Evolutionary conservation across 805 yeast species (phyloP).

Genomic region (Grigorovia humatica): DNA sequence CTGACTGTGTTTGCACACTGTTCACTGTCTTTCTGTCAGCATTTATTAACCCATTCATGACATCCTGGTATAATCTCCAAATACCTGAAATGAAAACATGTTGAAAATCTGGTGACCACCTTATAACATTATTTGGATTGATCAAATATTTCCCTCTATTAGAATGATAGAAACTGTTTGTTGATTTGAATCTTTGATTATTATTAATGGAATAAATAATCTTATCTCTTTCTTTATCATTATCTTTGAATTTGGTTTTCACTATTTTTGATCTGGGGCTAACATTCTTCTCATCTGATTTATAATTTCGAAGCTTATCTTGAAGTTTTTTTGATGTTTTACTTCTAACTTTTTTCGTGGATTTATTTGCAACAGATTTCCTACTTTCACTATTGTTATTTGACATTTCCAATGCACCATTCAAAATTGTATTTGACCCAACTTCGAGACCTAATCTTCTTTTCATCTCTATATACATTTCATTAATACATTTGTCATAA

Average conservation of each 20-base stretch:
- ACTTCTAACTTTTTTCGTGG: background rate
- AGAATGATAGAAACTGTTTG: conserved; percentile 1
- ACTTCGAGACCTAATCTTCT: background rate
- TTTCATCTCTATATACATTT: background rate
- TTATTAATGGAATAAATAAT: conserved; percentile 12
- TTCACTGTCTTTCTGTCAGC: conserved; percentile 1
- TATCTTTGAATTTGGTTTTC: background rate
- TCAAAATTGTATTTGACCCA: background rate
- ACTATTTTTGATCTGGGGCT: background rate
- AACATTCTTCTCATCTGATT: background rate
- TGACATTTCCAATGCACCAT: background rate
- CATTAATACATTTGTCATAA: background rate
- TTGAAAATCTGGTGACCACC: conserved; percentile 81
- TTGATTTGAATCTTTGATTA: conserved; percentile 20
- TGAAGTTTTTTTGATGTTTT: background rate
- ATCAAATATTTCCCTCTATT: conserved; percentile 5
- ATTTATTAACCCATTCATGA: conserved; percentile 18
- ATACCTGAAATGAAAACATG: conserved; percentile 79
- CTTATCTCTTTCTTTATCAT: background rate
- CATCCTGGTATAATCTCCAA: conserved; percentile 48
- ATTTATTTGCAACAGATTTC: background rate
- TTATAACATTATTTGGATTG: conserved; percentile 50
- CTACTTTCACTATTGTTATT: no score
- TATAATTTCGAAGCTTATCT: background rate
- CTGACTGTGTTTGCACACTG: background rate